Evolutionary conservation across 2,329 filamentous ascomycete genomes (phyloP).

Genomic region (Berkeleyomyces basicola): DNA sequence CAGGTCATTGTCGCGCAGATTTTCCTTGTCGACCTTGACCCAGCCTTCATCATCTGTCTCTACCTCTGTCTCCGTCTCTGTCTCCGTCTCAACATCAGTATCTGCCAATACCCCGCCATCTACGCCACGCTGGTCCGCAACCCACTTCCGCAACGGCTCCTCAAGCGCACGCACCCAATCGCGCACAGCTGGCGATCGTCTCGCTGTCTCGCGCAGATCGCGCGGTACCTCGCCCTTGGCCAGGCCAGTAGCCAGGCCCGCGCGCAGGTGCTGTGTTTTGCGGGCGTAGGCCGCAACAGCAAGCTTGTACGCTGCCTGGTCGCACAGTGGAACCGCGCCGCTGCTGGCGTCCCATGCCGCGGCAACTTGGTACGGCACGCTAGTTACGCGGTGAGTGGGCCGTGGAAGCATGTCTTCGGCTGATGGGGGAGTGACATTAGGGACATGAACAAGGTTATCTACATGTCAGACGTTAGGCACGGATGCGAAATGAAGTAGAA

Average conservation of each 20-base stretch:
- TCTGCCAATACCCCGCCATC: constrained; percentile 11
- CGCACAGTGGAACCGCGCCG: constrained; percentile 18
- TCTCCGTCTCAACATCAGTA: constrained; percentile 15
- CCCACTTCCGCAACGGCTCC: constrained; percentile 62
- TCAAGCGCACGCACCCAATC: constrained; percentile 71
- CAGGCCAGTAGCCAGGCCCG: constrained; percentile 26
- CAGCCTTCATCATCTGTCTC: constrained; percentile 74
- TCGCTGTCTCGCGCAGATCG: constrained; percentile 64
- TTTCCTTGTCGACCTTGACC: constrained; percentile 59
- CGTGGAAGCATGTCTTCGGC: constrained; percentile 69
- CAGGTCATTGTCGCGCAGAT: constrained; percentile 27
- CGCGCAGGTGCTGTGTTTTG: constrained; percentile 29
- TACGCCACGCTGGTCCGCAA: constrained; percentile 33
- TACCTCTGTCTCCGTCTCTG: constrained; percentile 19
- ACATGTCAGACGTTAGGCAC: constrained; percentile 1
- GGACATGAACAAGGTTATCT: constrained; percentile 79
- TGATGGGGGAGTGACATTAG: constrained; percentile 66
- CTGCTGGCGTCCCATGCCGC: constrained; percentile 55
- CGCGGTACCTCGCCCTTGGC: constrained; percentile 50
- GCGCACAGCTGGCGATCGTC: constrained; percentile 63
- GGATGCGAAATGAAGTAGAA: no score
- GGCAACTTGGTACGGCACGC: constrained; percentile 78
- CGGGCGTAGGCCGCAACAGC: constrained; percentile 25
- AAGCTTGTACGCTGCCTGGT: constrained; percentile 34
- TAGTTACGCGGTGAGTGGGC: constrained; percentile 62